These are phyloP conservation scores for Xerocomus minutiporus DNA, from an alignment of 1,284 basidiomycete species.

Conservation along the genomic window DNA sequence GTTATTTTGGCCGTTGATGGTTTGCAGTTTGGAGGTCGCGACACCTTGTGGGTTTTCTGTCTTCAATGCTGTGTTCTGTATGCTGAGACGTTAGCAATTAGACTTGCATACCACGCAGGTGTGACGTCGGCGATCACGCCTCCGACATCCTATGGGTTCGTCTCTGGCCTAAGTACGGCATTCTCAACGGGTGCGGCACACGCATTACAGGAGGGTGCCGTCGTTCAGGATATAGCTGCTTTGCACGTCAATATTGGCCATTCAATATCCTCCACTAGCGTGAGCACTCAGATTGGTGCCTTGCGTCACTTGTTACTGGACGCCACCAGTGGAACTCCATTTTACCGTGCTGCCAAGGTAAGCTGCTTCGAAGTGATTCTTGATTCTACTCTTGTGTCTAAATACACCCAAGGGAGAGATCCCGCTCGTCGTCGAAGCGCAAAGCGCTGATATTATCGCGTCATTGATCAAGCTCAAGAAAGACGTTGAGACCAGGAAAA, in stretches of 20 bases:
- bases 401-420: slow-evolving; percentile 40
- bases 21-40: slow-evolving; percentile 63
- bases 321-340: slow-evolving; percentile 45
- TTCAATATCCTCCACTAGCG: slow-evolving; percentile 36
- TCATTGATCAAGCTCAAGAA: slow-evolving; percentile 75
- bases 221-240: slow-evolving; percentile 67
- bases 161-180: slow-evolving; percentile 62
- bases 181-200: slow-evolving; percentile 64
- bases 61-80: neutral
- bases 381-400: slow-evolving; percentile 3
- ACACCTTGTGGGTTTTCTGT: slow-evolving; percentile 54
- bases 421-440: slow-evolving; percentile 54
- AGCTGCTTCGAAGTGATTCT: neutral
- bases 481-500: slow-evolving; percentile 52
- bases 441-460: slow-evolving; percentile 75
- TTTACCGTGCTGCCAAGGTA: slow-evolving; percentile 44
- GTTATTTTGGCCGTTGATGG: slow-evolving; percentile 71
- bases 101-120: slow-evolving; percentile 61
- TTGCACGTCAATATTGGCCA: slow-evolving; percentile 64
- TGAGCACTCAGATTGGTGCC: slow-evolving; percentile 62
- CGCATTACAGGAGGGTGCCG: slow-evolving; percentile 60
- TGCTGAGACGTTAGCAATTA: slow-evolving; percentile 27
- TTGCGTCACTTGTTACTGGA: slow-evolving; percentile 62
- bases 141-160: slow-evolving; percentile 51
- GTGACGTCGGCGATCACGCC: slow-evolving; percentile 65